Base-by-base conservation (phyloP, 2,329 filamentous ascomycete species). In the Arthroderma uncinatum region DNA sequence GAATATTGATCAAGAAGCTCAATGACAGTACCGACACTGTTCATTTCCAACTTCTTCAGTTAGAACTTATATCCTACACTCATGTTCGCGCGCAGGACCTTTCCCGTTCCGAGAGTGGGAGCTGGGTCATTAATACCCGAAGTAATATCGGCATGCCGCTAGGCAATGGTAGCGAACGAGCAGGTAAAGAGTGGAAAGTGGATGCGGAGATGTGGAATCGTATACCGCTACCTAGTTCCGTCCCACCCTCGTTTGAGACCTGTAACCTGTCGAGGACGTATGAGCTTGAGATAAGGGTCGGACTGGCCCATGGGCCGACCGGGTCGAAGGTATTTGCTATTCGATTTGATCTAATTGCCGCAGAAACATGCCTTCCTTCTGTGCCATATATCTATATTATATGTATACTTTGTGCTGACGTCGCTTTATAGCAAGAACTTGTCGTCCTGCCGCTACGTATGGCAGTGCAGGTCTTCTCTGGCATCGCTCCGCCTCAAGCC, bases 261-360 rank as follows among this genome's bases (percentile, higher is more conserved):
- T 98, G 93, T 73, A 97, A 97, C 70, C 80, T 97, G 53, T 80
- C 81, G 54, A 82, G 92, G 28, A 79, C 76, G 54, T 97, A 98
- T 70, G 86, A 91, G 67, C 73, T 98, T 37, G 89, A 96, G 71
- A 75, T 96, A 40, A 83, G 84, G 59, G 75, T 95, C 6, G 89
- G 89, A 1, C 71, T 96, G 37, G 83, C 82, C 57, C 91, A 89
- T 78, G 87, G 86, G 5, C 79, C 79, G 30, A 77, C 79, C 54
- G 75, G 75, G 53, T 72, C 73, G 42, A 76, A 77, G 73, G 73
- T 79, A 74, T 59, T 75, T 68, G 60, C 10, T 42, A 47, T 34
- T 25, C 57, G 9, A 60, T 34, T 47, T 33, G 14, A 44, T 54
- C 19, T 40, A 59, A 19, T 36, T 14, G 53, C 33, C 54, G 14